Conservation (phyloP, 768 basidiomycete species). For the Clathrus columnatus region DNA sequence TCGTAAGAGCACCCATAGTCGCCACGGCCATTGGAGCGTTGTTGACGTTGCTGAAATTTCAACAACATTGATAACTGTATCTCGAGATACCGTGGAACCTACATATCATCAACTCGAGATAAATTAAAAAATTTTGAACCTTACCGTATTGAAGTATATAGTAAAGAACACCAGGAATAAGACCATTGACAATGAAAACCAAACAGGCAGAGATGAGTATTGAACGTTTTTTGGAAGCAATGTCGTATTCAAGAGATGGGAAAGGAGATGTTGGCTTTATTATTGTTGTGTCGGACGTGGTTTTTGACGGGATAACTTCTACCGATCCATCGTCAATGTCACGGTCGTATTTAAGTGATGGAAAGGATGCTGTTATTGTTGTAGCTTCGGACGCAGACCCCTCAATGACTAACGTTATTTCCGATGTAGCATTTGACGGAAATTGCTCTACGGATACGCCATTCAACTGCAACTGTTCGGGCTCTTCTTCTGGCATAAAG, state of each 20-base stretch:
- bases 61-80: neutral
- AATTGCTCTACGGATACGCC: too few species aligned
- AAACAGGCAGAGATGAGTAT: neutral
- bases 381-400: too few species aligned
- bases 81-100: neutral
- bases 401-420: too few species aligned
- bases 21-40: conserved; percentile 1
- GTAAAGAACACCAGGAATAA: neutral
- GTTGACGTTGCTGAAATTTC: neutral
- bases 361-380: too few species aligned
- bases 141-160: conserved; percentile 1
- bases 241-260: conserved; percentile 4
- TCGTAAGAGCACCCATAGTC: neutral
- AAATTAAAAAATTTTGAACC: neutral
- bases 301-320: too few species aligned
- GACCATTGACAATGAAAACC: neutral
- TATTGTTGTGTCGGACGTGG: too few species aligned
- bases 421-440: too few species aligned
- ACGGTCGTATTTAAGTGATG: too few species aligned
- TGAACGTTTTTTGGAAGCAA: conserved; percentile 2
- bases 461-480: too few species aligned
- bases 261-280: neutral
- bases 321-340: too few species aligned
- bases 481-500: too few species aligned
- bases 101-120: neutral